These are phyloP conservation scores for Brassica napus DNA, from an alignment of 345 rosid genomes.

Conservation along the genomic window DNA sequence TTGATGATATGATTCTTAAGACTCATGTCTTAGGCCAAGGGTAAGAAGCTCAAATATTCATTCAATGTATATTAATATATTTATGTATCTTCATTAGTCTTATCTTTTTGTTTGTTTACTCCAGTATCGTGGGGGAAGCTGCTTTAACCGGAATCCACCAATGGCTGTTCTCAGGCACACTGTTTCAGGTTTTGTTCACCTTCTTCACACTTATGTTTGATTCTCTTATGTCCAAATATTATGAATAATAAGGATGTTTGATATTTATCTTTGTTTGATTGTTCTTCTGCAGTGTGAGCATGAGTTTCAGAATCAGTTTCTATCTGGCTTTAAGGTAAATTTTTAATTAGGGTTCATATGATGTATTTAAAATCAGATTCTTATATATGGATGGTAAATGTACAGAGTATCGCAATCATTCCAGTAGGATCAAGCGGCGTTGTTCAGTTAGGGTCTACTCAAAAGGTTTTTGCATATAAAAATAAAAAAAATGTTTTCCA, in stretches of 20 bases:
- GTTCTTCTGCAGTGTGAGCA: slow-evolving; percentile 30
- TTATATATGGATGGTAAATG: slow-evolving; percentile 14
- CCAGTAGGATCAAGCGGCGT: slow-evolving; percentile 68
- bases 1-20: slow-evolving; percentile 55
- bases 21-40: slow-evolving; percentile 79
- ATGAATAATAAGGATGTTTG: background rate
- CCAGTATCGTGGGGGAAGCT: slow-evolving; percentile 61
- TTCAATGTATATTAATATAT: background rate
- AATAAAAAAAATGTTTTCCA: background rate
- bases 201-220: background rate
- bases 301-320: slow-evolving; percentile 39
- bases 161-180: slow-evolving; percentile 67
- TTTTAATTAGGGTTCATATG: background rate
- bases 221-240: slow-evolving; percentile 5
- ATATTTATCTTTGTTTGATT: slow-evolving; percentile 8
- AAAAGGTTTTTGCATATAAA: slow-evolving; percentile 60
- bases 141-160: slow-evolving; percentile 70
- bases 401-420: slow-evolving; percentile 78
- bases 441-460: slow-evolving; percentile 75
- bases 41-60: slow-evolving; percentile 52
- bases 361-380: slow-evolving; percentile 14
- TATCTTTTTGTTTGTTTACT: slow-evolving; percentile 12
- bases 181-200: slow-evolving; percentile 43
- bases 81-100: background rate
- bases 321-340: slow-evolving; percentile 34